Evolutionary conservation across 495 filamentous ascomycete species (phyloP), one percentile per base, ranked within the genome.

Genomic region (Xylaria longipes): DNA sequence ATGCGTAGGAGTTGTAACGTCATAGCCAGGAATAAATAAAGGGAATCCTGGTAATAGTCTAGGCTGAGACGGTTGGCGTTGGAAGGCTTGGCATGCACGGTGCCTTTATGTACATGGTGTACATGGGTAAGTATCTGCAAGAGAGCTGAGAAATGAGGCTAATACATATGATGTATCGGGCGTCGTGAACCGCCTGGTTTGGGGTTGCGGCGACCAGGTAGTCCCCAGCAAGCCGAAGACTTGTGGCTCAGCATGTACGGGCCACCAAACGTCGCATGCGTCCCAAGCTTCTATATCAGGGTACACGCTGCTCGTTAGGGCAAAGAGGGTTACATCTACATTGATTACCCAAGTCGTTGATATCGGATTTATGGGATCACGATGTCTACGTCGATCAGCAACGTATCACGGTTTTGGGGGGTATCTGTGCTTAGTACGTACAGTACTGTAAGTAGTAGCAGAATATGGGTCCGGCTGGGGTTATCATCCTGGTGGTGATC

Each of bases 1-100:
- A n/a, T 56, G 25, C 5, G 52, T 68, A 68, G 66, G 66, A 68
- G 66, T 46, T 60, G 66, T 46, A 60, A 68, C 66, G 52, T 68
- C 66, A 68, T 68, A 54, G 65, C 50, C 50, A 15, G 33, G 65
- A 35, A 45, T 54, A 46, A 60, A 58, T 31, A 14, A 68, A 20
- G 35, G 29, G 14, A 45, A 70, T 70, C 56, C 68, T 70, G 43
- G 43, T 22, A 27, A 22, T 22, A 17, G 17, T 43, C 45, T 43
- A 62, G 68, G 68, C 68, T 61, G 46, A 64, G 68, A 56, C 45
- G 58, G 46, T 39, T 52, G 58, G 58, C 33, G 68, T 46, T 58
- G 20, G 69, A 22, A 58, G 62, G 39, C 69, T 71, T 66, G 69
- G 52, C 50, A 71, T 71, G 69, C 69, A 66, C 22, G 69, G 69